phyloP scores from a whole-genome alignment of 1,284 basidiomycete genomes.

The Papiliotrema fonsecae region DNA sequence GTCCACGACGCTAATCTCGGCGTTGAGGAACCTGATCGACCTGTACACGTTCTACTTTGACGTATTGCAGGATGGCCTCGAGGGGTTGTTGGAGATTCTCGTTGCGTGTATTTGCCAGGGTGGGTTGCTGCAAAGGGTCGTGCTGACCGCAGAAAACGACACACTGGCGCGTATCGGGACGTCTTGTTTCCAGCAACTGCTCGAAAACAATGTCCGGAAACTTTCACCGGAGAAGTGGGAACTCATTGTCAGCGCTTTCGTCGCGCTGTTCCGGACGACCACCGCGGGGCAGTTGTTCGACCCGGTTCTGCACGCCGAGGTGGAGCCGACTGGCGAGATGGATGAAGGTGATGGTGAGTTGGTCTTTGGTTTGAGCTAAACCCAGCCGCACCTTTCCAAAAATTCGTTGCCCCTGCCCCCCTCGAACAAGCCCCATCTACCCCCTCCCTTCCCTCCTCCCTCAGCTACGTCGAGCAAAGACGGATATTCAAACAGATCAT shows the following conservation, averaged over 20 bases:
- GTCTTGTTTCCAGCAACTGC: slow-evolving; percentile 90
- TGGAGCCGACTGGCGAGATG: slow-evolving; percentile 57
- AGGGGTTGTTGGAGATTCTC: slow-evolving; percentile 85
- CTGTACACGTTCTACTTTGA: slow-evolving; percentile 96
- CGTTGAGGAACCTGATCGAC: slow-evolving; percentile 89
- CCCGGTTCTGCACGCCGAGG: slow-evolving; percentile 73
- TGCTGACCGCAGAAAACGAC: slow-evolving; percentile 72
- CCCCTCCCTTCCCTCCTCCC: slow-evolving; percentile 19
- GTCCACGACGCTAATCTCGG: slow-evolving; percentile 98
- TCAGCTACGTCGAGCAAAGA: slow-evolving; percentile 61
- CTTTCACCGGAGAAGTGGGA: slow-evolving; percentile 85
- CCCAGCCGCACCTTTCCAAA: slow-evolving; percentile 38
- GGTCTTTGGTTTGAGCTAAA: slow-evolving; percentile 6
- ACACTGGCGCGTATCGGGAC: slow-evolving; percentile 97
- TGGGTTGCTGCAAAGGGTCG: slow-evolving; percentile 45
- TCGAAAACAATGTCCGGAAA: slow-evolving; percentile 91
- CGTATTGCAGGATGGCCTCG: slow-evolving; percentile 81
- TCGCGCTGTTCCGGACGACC: slow-evolving; percentile 93
- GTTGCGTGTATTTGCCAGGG: slow-evolving; percentile 99
- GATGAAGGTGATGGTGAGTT: slow-evolving; percentile 52
- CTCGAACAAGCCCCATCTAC: slow-evolving; percentile 30
- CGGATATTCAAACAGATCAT: slow-evolving; percentile 98
- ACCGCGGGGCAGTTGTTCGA: slow-evolving; percentile 98
- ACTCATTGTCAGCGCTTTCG: slow-evolving; percentile 85
- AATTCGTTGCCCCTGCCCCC: slow-evolving; percentile 45